Evolutionary conservation across 148 eudicot genomes (phyloP).

Genomic region (Oxyria digyna): DNA sequence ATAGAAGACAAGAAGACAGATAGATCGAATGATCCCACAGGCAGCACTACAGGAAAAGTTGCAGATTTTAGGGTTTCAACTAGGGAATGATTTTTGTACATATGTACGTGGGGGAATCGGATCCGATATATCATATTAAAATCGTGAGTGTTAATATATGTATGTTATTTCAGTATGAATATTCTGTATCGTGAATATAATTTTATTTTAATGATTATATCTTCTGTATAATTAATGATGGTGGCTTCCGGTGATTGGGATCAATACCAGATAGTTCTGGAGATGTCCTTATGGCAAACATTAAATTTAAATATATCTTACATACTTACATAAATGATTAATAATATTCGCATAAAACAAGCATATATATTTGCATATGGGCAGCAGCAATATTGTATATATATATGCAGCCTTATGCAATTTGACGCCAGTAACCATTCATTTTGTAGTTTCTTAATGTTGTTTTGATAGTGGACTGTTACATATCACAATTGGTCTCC

Average conservation of each 20-base stretch:
- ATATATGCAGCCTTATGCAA: background rate
- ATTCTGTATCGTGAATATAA: background rate
- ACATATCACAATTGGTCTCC: too few relatives aligned
- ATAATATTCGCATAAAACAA: too few relatives aligned
- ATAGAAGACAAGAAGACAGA: constrained; percentile 9
- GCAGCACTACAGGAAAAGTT: constrained; percentile 47
- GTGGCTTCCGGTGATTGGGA: background rate
- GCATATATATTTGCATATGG: background rate
- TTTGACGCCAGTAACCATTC: too few relatives aligned
- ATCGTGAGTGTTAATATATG: too few relatives aligned
- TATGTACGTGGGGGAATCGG: background rate
- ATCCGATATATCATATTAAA: background rate
- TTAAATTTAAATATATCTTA: background rate
- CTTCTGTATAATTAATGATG: too few relatives aligned
- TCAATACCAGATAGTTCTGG: background rate
- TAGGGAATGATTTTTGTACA: background rate
- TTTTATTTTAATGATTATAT: too few relatives aligned
- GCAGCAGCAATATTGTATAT: background rate
- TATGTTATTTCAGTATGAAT: background rate
- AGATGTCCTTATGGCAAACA: background rate
- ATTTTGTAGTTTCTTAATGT: too few relatives aligned
- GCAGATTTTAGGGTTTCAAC: constrained; percentile 27
- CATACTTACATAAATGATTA: too few relatives aligned
- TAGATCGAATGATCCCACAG: constrained; percentile 4
- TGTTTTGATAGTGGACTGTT: too few relatives aligned